Base-by-base conservation (phyloP, 176 grass and related monocot species). In the Eragrostis nindensis region DNA sequence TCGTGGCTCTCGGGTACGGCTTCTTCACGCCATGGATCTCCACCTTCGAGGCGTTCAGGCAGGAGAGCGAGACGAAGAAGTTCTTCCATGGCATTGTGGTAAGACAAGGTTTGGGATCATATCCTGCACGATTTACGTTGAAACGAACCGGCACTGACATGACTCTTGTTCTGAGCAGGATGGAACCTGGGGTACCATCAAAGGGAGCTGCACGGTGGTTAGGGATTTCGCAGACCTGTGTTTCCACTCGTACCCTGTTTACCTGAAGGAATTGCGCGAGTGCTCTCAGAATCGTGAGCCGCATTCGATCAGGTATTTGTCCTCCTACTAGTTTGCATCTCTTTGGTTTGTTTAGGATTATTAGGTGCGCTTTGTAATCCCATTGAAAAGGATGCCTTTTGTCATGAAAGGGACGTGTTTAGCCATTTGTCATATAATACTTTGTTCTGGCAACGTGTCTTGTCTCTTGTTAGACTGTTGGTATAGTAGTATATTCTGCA, bases 21-120 rank as follows among this genome's bases (percentile, higher is more conserved):
- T 92, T 97, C 82, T 90, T 94, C 80, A 92, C 91, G 72, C 94
- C 94, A 2, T 97, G 94, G 94, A 80, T 97, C 72, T 92, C 94
- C 62, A 97, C 94, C 74, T 97, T 97, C 67, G 94, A 97, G 87
- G 94, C 94, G 66, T 97, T 97, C 90, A 73, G 94, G 73, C 79
- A 92, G 85, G 89, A 94, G 32, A 90, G 57, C 73, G 91, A 94
- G 82, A 19, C 55, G 46, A 82, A 97, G 80, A 97, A 94, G 79
- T 90, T 94, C 41, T 7, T 97, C 11, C 94, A 92, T 36, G 87
- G 75, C 77, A 65, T 94, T 89, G 69, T 88, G 89, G 94, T 97
- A 94, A 82, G 76, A 12, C 12, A 78, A 11, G 8, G 22, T 4
- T 21, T 26, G 14, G 43, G 61, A 57, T 26, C 19, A 53, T 9